phyloP scores from a whole-genome alignment of 495 filamentous ascomycete species.

The Penicillium verhagenii region DNA sequence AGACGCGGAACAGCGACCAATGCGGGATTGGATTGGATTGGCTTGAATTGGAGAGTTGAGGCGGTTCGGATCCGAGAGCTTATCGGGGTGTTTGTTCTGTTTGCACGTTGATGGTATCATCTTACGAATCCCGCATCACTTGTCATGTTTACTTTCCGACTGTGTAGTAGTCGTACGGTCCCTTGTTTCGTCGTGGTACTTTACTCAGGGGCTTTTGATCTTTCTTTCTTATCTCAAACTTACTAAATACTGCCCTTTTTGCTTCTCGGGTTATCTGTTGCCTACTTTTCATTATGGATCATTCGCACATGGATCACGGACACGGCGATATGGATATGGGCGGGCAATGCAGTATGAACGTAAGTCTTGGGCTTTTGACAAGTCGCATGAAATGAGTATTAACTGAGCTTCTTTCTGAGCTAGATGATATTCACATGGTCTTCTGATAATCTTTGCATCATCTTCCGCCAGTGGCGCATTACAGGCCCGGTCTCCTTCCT shows the following conservation, averaged over 20 bases:
- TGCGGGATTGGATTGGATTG: neutral
- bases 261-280: neutral
- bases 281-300: constrained; percentile 17
- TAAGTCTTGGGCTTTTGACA: constrained; percentile 32
- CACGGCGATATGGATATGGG: constrained; percentile 63
- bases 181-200: neutral
- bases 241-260: too few relatives aligned
- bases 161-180: neutral
- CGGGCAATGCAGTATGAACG: constrained; percentile 80
- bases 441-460: constrained; percentile 86
- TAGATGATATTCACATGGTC: constrained; percentile 99
- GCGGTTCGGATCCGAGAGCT: constrained; percentile 13
- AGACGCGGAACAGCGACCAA: neutral
- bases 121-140: constrained; percentile 6
- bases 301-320: constrained; percentile 40
- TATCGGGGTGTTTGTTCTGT: constrained; percentile 41
- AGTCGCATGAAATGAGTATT: neutral
- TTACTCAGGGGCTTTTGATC: neutral
- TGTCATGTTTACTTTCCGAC: constrained; percentile 13
- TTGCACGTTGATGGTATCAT: constrained; percentile 30
- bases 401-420: neutral
- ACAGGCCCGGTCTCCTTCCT: constrained; percentile 67
- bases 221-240: neutral
- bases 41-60: constrained; percentile 1
- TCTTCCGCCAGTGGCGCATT: constrained; percentile 91